Evolutionary conservation across 805 yeast genomes (phyloP).

Genomic region (Cyberlindnera maclurae): DNA sequence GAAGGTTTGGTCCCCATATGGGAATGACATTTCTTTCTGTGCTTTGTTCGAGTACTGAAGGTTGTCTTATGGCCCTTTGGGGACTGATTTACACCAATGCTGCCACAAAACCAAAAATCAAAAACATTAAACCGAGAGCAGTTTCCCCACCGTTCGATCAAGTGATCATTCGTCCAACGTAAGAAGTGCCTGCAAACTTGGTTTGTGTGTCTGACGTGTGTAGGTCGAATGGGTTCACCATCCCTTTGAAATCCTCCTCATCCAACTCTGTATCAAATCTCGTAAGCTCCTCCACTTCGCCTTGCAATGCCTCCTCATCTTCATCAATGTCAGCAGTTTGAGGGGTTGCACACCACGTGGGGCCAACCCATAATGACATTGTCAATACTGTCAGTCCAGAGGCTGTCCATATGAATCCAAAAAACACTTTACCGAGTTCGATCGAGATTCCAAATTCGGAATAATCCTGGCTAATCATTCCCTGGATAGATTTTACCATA

Average conservation of each 20-base stretch:
- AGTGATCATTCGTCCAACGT: too few species aligned
- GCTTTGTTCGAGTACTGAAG: too few species aligned
- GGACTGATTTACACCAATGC: too few species aligned
- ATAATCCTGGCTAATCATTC: constrained; percentile 24
- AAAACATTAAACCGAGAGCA: too few species aligned
- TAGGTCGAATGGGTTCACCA: too few species aligned
- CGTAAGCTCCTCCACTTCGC: not conserved
- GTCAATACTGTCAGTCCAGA: constrained; percentile 18
- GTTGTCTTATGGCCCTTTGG: too few species aligned
- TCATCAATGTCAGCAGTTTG: constrained; percentile 6
- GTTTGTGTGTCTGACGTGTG: too few species aligned
- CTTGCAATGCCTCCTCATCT: constrained; percentile 2
- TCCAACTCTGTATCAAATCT: constrained; percentile 1
- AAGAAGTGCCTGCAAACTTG: too few species aligned
- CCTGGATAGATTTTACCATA: constrained; percentile 17
- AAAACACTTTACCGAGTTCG: constrained; percentile 36
- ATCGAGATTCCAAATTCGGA: constrained; percentile 41
- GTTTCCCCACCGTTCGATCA: too few species aligned
- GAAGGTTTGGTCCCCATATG: too few species aligned
- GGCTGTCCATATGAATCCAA: constrained; percentile 33
- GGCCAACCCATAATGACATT: constrained; percentile 32
- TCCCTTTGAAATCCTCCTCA: not conserved
- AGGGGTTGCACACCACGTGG: constrained; percentile 51
- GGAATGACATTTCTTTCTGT: too few species aligned
- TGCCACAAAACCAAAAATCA: too few species aligned